Evolutionary conservation across 2,329 filamentous ascomycete genomes (phyloP), one percentile per base, ranked within the genome.

Genomic region (Mariannaea sp.): DNA sequence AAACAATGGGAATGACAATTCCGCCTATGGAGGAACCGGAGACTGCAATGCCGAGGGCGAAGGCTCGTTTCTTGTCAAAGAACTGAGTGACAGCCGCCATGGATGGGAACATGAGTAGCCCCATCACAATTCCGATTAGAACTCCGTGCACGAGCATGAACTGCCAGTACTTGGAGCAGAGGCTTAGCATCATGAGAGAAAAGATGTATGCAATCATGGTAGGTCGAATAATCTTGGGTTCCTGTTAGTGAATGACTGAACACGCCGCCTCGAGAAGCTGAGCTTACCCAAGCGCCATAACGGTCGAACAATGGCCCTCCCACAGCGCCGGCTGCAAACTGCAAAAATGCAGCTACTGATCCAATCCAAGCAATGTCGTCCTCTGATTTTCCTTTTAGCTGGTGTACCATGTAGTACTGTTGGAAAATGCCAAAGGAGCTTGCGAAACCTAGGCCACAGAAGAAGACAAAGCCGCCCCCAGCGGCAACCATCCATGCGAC

Each of bases 61-160:
- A 68, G 0, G 70, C 77, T n/a, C 77, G 69, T 32, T 75, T 76
- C 52, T 73, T 75, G 29, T 74, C 69, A 56, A 83, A 83, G 56
- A 73, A 78, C 17, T 78, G 76, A 2, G 74, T 71, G 0, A 79
- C 69, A 0, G 75, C 71, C 0, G 76, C 73, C 24, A 81, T 67
- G 0, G 76, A 72, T 0, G 80, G 78, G 0, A 78, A 68, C 13
- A 72, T 68, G 5, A 79, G 60, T 4, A 81, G 65, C 0, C 74
- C 75, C 57, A 72, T 75, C 3, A 66, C 59, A 0, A 69, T 39
- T 1, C 79, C 79, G 32, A 74, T 65, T 2, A 80, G 60, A 1
- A 81, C 59, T 2, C 75, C 78, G 48, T 82, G 79, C 0, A 72
- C 71, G 7, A 82, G 75, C 69, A 82, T 76, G 60, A 81, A 72